These are phyloP conservation scores for Pichia manshurica DNA, from an alignment of 805 yeast genomes.

Conservation along the genomic window DNA sequence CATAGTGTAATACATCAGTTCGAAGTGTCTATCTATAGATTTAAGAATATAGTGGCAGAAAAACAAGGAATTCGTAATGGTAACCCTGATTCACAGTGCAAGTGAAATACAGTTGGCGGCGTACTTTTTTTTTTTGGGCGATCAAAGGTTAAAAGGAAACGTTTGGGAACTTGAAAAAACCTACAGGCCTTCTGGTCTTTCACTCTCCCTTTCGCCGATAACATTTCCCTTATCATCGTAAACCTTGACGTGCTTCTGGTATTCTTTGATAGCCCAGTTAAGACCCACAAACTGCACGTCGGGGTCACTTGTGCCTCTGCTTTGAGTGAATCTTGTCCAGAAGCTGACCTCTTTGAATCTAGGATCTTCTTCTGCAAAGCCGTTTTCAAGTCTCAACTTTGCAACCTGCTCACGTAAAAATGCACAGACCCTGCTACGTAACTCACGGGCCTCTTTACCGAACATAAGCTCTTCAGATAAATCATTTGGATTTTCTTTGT, in stretches of 20 bases:
- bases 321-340: constrained; percentile 64
- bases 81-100: too few species aligned
- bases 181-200: constrained; percentile 14
- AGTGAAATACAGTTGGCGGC: too few species aligned
- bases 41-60: too few species aligned
- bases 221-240: constrained; percentile 31
- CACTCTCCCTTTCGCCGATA: constrained; percentile 16
- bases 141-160: too few species aligned
- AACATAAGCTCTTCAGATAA: constrained; percentile 54
- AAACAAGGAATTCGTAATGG: too few species aligned
- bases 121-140: too few species aligned
- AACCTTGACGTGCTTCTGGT: constrained; percentile 41
- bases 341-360: constrained; percentile 61
- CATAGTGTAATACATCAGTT: too few species aligned
- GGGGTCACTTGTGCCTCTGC: constrained; percentile 64
- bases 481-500: constrained; percentile 48
- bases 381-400: constrained; percentile 36
- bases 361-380: constrained; percentile 56
- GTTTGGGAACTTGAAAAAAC: background rate
- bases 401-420: constrained; percentile 60
- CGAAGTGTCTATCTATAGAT: too few species aligned
- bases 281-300: constrained; percentile 68
- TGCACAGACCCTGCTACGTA: constrained; percentile 67
- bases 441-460: constrained; percentile 58
- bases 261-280: constrained; percentile 76